Conservation (phyloP, 164 flowering plant genomes). For the Magnolia officinalis region DNA sequence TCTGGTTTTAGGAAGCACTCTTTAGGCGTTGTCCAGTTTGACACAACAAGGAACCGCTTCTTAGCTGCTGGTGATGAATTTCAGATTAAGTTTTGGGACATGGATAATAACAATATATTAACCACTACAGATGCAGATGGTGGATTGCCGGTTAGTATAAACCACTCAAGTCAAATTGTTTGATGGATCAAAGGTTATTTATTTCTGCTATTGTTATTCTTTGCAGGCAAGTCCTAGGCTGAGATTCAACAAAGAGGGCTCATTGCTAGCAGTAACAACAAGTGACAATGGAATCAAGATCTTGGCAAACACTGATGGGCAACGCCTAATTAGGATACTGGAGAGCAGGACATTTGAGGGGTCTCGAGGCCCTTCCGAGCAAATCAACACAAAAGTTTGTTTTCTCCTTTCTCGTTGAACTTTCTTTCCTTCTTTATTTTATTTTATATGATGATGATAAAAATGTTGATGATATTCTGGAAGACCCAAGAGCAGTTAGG, state of each 20-base stretch:
- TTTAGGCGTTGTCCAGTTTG: constrained; percentile 26
- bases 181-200: neutral
- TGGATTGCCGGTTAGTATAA: constrained; percentile 27
- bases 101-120: constrained; percentile 27
- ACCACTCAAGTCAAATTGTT: neutral
- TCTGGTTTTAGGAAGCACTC: constrained; percentile 29
- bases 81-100: constrained; percentile 36
- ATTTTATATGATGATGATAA: neutral
- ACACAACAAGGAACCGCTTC: constrained; percentile 20
- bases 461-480: neutral
- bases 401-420: neutral
- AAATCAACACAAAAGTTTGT: constrained; percentile 18
- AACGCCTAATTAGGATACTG: constrained; percentile 19
- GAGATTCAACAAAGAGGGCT: constrained; percentile 35
- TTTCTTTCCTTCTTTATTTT: neutral
- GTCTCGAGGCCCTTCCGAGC: constrained; percentile 15
- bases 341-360: constrained; percentile 20
- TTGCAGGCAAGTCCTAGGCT: constrained; percentile 30
- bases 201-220: neutral
- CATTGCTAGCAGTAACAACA: constrained; percentile 29
- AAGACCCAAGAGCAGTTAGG: too few species aligned
- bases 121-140: constrained; percentile 30
- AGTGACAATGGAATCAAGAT: constrained; percentile 33
- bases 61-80: constrained; percentile 38
- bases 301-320: constrained; percentile 34